phyloP scores from a whole-genome alignment of 73 alveolate genomes.

The Uronychia setigera region DNA sequence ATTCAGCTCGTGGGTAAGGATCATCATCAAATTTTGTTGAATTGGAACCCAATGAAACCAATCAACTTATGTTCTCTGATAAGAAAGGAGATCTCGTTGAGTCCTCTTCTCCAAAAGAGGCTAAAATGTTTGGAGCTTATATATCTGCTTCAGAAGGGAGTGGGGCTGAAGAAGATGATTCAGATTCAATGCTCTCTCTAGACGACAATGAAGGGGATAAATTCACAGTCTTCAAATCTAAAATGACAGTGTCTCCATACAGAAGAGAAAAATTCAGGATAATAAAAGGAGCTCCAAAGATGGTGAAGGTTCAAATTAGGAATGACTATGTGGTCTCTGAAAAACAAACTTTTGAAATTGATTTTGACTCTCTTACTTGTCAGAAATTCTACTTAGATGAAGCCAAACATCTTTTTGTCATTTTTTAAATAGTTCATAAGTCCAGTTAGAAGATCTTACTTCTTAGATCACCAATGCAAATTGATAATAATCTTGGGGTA shows the following conservation, averaged over 20 bases:
- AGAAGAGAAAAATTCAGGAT: conserved; percentile 31
- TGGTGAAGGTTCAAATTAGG: conserved; percentile 13
- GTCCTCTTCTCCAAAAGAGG: background rate
- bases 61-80: background rate
- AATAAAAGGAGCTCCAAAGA: conserved; percentile 35
- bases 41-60: background rate
- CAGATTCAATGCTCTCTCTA: background rate
- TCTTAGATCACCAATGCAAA: conserved; percentile 43
- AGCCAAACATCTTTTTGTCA: conserved; percentile 18
- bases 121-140: background rate
- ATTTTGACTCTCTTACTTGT: conserved; percentile 37
- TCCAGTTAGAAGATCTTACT: conserved; percentile 24
- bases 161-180: conserved; percentile 8
- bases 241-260: conserved; percentile 18
- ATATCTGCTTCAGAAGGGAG: background rate
- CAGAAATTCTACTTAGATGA: conserved; percentile 35
- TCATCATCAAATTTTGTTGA: background rate
- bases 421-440: conserved; percentile 12
- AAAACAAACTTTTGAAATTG: conserved; percentile 21
- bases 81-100: conserved; percentile 7
- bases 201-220: conserved; percentile 2
- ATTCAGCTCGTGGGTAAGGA: too few relatives aligned
- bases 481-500: conserved; percentile 22
- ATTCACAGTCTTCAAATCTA: background rate
- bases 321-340: conserved; percentile 4